Evolutionary conservation across 371 early-diverging fungal genomes (phyloP), one percentile per base, ranked within the genome.

Genomic region (Mortierella sp.): DNA sequence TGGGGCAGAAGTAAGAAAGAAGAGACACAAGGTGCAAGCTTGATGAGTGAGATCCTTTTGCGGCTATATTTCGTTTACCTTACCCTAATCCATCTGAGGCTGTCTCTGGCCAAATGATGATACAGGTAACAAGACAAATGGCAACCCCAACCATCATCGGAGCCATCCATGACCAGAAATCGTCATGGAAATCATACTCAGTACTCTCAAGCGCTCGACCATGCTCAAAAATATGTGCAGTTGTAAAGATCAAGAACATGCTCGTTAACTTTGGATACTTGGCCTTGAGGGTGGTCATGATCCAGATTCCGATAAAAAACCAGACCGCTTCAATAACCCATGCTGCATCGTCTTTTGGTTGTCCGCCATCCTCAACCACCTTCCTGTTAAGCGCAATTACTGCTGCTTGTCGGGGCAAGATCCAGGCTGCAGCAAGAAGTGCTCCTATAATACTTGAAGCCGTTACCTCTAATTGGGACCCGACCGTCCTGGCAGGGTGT

Each of bases 401-500:
- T 2, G 76, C 65, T 0, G 68, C 67, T 45, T 84, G 70, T 14
- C 84, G 83, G 12, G 82, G 81, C 23, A 83, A 30, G 23, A 84
- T 80, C 74, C 82, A 85, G 0, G 75, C 57, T 0, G 85, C 66
- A 18, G 84, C 85, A 26, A 80, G 44, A 9, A 81, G 57, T 2
- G 80, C 82, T 37, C 87, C 86, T 2, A 84, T 57, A 5, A 82
- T 61, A 19, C 83, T 81, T 5, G 84, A 85, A 2, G 84, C 52
- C 0, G 86, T 86, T 1, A 85, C 84, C 55, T 87, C 87, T 12
- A 86, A 68, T 46, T 84, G 83, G 26, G 86, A 80, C 2, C 87
- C 87, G 68, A 87, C 74, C 1, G 83, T 86, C 47, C 87, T 74
- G 1, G 86, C 81, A 1, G 87, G 87, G 58, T 87, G 87, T 59